Evolutionary conservation across 805 yeast species (phyloP).

Genomic region (Candida jianshihensis): DNA sequence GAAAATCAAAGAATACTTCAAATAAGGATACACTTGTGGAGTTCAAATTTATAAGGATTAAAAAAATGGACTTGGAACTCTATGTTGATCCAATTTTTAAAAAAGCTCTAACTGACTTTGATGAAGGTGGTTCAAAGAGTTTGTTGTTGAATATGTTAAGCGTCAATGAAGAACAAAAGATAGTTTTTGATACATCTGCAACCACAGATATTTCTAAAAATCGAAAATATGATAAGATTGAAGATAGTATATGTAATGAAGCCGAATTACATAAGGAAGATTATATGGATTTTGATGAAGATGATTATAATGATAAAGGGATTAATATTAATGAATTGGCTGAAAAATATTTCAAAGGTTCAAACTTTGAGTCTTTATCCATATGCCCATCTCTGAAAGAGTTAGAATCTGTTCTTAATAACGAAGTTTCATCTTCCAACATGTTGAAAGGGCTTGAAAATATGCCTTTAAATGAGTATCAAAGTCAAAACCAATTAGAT

Average conservation of each 20-base stretch:
- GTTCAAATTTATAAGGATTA: constrained; percentile 44
- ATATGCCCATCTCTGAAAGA: constrained; percentile 16
- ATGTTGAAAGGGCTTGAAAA: constrained; percentile 9
- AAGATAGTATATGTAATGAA: constrained; percentile 6
- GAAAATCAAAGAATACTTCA: constrained; percentile 17
- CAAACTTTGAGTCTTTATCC: constrained; percentile 1
- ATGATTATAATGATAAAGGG: constrained; percentile 2
- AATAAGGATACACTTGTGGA: constrained; percentile 42
- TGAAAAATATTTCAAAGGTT: constrained; percentile 6
- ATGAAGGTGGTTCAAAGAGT: constrained; percentile 78
- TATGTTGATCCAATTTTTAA: constrained; percentile 70
- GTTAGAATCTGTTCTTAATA: constrained; percentile 15
- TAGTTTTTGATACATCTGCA: constrained; percentile 58
- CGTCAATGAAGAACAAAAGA: constrained; percentile 45
- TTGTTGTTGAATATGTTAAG: constrained; percentile 55
- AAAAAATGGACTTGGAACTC: constrained; percentile 56
- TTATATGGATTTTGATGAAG: constrained; percentile 13
- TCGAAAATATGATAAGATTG: constrained; percentile 18
- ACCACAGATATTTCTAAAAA: constrained; percentile 19
- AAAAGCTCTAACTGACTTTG: constrained; percentile 69
- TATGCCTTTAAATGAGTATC: constrained; percentile 4
- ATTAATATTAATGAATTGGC: constrained; percentile 16
- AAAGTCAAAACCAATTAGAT: no score
- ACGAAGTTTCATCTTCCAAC: constrained; percentile 10
- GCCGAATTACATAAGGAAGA: background rate